phyloP scores from a whole-genome alignment of 2,329 filamentous ascomycete species.

The Xylariaceae sp. region DNA sequence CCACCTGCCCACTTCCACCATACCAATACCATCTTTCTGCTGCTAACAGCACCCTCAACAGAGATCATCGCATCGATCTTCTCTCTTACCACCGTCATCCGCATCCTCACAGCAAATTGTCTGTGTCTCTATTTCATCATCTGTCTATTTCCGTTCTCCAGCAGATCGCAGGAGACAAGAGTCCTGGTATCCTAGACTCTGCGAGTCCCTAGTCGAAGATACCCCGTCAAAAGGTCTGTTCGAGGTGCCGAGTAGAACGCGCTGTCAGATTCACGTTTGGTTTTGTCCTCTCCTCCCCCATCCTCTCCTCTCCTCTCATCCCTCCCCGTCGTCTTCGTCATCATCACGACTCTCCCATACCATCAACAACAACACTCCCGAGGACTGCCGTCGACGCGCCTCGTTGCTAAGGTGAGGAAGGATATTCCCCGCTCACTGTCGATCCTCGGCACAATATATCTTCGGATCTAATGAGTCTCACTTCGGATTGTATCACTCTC shows the following conservation, averaged over 20 bases:
- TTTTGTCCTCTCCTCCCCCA: not conserved
- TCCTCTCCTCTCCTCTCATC: not conserved
- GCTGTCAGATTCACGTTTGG: not conserved
- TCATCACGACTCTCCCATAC: not conserved
- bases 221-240: not conserved
- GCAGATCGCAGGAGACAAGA: not conserved
- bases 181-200: not conserved
- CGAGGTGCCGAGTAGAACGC: not conserved
- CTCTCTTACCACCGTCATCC: conserved; percentile 12
- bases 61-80: conserved; percentile 9
- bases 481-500: too few species aligned
- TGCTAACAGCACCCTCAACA: not conserved
- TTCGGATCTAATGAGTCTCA: not conserved
- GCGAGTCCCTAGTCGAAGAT: not conserved
- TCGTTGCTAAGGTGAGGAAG: conserved; percentile 9
- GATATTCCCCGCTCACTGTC: not conserved
- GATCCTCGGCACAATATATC: not conserved
- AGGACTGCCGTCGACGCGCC: not conserved
- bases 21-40: too few species aligned
- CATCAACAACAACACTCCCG: conserved; percentile 1
- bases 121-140: not conserved
- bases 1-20: too few species aligned
- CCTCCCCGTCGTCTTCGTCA: not conserved
- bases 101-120: not conserved
- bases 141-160: not conserved